Evolutionary conservation across 2,329 filamentous ascomycete species (phyloP).

Genomic region (Achaetomium macrosporum): DNA sequence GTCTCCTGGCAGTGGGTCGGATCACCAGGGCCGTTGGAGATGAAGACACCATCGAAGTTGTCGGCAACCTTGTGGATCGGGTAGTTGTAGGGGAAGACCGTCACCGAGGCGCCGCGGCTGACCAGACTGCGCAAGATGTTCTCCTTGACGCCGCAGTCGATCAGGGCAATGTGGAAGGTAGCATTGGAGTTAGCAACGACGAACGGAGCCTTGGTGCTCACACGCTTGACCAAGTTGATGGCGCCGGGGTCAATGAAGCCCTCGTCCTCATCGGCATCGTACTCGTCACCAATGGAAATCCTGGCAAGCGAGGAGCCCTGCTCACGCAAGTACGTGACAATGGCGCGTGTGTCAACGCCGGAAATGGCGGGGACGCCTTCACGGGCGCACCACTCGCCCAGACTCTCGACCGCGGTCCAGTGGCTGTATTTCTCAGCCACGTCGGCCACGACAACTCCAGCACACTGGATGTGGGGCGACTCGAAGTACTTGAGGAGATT

Average conservation of each 20-base stretch:
- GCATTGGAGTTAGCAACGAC: conserved; percentile 81
- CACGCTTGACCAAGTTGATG: conserved; percentile 93
- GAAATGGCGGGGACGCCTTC: conserved; percentile 96
- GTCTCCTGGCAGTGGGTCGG: conserved; percentile 95
- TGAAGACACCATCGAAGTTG: conserved; percentile 98
- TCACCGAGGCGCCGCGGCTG: conserved; percentile 83
- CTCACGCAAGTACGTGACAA: conserved; percentile 93
- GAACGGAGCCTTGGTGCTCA: conserved; percentile 97
- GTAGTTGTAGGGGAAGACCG: conserved; percentile 93
- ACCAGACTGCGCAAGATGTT: conserved; percentile 96
- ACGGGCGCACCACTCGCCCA: conserved; percentile 89
- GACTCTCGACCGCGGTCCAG: conserved; percentile 94
- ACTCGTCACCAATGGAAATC: conserved; percentile 94
- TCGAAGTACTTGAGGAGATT: conserved; percentile 97
- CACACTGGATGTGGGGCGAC: conserved; percentile 94
- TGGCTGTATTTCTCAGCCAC: conserved; percentile 93
- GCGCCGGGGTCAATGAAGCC: conserved; percentile 90
- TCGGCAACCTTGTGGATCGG: conserved; percentile 97
- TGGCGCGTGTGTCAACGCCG: conserved; percentile 92
- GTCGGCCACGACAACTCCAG: conserved; percentile 92
- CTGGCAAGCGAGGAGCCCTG: conserved; percentile 92
- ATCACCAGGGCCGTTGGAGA: conserved; percentile 97
- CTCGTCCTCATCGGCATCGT: conserved; percentile 97
- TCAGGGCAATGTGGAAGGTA: conserved; percentile 82
- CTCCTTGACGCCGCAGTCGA: conserved; percentile 99